Percentiles rank a stretch among this genome's conserved stretches.
phyloP scores from a whole-genome alignment of 2,329 filamentous ascomycete genomes.

The Sclerotiophoma versabilis region DNA sequence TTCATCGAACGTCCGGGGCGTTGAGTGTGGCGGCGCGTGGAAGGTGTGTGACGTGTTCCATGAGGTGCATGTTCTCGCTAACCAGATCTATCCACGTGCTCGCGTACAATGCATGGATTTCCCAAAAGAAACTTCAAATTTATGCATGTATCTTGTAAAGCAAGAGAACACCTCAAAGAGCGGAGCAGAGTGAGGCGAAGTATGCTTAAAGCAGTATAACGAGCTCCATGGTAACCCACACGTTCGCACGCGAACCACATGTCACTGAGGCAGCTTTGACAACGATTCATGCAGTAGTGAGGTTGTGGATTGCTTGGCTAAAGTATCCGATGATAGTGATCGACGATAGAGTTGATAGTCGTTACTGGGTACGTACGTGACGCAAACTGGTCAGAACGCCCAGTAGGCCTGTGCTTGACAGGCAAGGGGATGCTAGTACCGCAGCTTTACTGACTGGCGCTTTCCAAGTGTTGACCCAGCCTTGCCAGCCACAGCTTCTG shows the following conservation, averaged over 20 bases:
- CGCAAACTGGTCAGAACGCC: background rate
- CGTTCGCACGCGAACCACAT: conserved; percentile 10
- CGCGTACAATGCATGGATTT: conserved; percentile 12
- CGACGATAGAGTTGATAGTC: background rate
- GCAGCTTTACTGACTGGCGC: conserved; percentile 14
- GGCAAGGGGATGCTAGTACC: background rate
- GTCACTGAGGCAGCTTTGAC: conserved; percentile 5
- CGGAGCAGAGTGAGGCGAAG: conserved; percentile 14
- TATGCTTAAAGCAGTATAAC: background rate
- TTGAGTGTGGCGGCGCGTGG: conserved; percentile 27
- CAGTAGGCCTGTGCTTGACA: background rate
- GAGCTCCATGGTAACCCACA: conserved; percentile 3
- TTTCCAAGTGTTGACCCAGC: conserved; percentile 28
- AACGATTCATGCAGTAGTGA: conserved; percentile 10
- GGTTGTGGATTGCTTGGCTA: conserved; percentile 4
- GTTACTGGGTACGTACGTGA: background rate
- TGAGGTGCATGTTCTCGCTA: conserved; percentile 25
- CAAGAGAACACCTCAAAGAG: background rate
- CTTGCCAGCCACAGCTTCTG: conserved; percentile 37
- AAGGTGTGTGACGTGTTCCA: conserved; percentile 35
- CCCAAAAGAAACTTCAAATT: conserved; percentile 11
- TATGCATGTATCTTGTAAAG: conserved; percentile 14
- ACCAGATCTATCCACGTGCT: conserved; percentile 18
- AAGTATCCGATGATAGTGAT: background rate
- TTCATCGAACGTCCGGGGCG: conserved; percentile 29